Percentiles rank a stretch among this genome's conserved stretches.
phyloP scores from a whole-genome alignment of 148 eudicot species.

The Bassia scoparia region DNA sequence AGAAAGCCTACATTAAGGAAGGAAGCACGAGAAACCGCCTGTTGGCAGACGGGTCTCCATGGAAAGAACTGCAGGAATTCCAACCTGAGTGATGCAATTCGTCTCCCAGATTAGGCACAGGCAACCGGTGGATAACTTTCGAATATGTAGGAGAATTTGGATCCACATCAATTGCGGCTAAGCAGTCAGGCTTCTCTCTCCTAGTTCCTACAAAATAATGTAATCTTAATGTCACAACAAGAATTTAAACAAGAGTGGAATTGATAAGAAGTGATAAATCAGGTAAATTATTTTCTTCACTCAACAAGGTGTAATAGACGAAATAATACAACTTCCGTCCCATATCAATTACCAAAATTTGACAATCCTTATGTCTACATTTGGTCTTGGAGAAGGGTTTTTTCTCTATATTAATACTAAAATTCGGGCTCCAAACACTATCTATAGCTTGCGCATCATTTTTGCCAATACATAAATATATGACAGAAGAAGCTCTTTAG shows the following conservation, averaged over 20 bases:
- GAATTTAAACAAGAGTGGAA: background rate
- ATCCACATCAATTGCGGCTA: constrained; percentile 84
- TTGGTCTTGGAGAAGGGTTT: no score
- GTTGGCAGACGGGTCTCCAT: constrained; percentile 71
- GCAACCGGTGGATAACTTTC: constrained; percentile 77
- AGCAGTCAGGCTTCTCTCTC: constrained; percentile 81
- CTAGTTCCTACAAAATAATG: constrained; percentile 56
- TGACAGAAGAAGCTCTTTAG: no score
- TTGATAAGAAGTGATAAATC: no score
- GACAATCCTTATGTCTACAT: no score
- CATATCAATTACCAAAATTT: no score
- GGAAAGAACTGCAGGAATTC: constrained; percentile 98
- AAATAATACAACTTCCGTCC: no score
- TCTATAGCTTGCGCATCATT: no score
- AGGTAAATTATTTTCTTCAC: background rate
- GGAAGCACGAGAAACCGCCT: constrained; percentile 87
- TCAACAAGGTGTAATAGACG: no score
- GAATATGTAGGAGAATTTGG: constrained; percentile 74
- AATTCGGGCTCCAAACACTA: no score
- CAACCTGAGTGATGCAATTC: constrained; percentile 96
- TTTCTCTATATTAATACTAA: no score
- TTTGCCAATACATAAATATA: no score
- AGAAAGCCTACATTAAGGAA: constrained; percentile 55
- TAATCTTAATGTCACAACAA: background rate
- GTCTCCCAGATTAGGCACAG: constrained; percentile 73